phyloP scores from a whole-genome alignment of 2,329 filamentous ascomycete genomes.

The Lomentospora prolificans region DNA sequence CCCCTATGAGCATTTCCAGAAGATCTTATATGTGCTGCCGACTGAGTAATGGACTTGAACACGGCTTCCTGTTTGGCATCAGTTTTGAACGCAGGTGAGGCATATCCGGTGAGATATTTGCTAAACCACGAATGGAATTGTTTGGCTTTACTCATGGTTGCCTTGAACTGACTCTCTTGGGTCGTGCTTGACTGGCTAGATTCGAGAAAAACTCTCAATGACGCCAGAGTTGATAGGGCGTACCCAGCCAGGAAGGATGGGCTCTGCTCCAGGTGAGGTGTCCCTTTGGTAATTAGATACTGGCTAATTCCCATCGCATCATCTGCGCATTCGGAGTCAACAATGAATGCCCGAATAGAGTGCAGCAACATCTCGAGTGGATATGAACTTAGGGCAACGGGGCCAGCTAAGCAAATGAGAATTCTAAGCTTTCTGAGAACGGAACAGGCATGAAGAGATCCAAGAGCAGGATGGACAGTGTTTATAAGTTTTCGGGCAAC shows the following conservation, averaged over 20 bases:
- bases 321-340: conserved; percentile 78
- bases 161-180: conserved; percentile 71
- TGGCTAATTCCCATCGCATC: conserved; percentile 80
- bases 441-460: conserved; percentile 77
- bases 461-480: conserved; percentile 71
- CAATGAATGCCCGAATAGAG: conserved; percentile 66
- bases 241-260: conserved; percentile 76
- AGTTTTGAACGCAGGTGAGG: conserved; percentile 40
- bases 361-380: conserved; percentile 85
- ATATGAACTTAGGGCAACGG: conserved; percentile 65
- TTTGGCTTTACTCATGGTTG: conserved; percentile 66
- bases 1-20: conserved; percentile 60
- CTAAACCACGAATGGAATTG: conserved; percentile 72
- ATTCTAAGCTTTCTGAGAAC: conserved; percentile 79
- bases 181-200: conserved; percentile 70
- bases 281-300: conserved; percentile 67
- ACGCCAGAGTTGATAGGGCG: conserved; percentile 67
- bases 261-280: conserved; percentile 49
- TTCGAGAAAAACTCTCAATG: conserved; percentile 65
- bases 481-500: conserved; percentile 71
- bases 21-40: conserved; percentile 56
- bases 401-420: conserved; percentile 67
- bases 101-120: conserved; percentile 55
- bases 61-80: conserved; percentile 36
- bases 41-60: conserved; percentile 58